These are phyloP conservation scores for Pseudogymnoascus sp. DNA, from an alignment of 2,329 filamentous ascomycete genomes.

Conservation along the genomic window DNA sequence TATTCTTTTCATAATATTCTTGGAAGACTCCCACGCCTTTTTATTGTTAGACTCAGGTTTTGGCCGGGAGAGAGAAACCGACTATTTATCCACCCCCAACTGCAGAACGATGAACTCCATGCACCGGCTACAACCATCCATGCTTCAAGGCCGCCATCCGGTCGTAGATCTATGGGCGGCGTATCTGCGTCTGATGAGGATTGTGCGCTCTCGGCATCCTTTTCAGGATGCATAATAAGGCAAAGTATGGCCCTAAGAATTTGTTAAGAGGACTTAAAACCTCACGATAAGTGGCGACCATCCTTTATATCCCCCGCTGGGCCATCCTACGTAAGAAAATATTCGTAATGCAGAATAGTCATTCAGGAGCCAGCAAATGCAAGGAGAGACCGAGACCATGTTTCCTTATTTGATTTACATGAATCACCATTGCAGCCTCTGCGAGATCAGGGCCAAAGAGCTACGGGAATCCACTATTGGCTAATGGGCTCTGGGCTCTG, in stretches of 20 bases:
- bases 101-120: conserved; percentile 35
- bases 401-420: neutral
- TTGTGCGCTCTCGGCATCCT: neutral
- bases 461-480: neutral
- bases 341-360: neutral
- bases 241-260: neutral
- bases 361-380: neutral
- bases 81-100: conserved; percentile 35
- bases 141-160: conserved; percentile 46
- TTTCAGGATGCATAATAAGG: neutral
- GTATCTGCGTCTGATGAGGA: neutral
- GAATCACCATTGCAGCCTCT: neutral
- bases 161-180: conserved; percentile 19
- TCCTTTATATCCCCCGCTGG: neutral
- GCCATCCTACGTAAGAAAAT: neutral
- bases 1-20: conserved; percentile 44
- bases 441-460: neutral
- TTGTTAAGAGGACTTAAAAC: too few species aligned
- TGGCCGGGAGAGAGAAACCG: neutral
- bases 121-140: conserved; percentile 45
- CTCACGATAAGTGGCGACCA: neutral
- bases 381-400: neutral
- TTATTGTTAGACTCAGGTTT: neutral
- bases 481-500: neutral
- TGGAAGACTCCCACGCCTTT: conserved; percentile 45